Evolutionary conservation across 768 basidiomycete species (phyloP), one percentile per base, ranked within the genome.

Genomic region (Pholiota conissans): DNA sequence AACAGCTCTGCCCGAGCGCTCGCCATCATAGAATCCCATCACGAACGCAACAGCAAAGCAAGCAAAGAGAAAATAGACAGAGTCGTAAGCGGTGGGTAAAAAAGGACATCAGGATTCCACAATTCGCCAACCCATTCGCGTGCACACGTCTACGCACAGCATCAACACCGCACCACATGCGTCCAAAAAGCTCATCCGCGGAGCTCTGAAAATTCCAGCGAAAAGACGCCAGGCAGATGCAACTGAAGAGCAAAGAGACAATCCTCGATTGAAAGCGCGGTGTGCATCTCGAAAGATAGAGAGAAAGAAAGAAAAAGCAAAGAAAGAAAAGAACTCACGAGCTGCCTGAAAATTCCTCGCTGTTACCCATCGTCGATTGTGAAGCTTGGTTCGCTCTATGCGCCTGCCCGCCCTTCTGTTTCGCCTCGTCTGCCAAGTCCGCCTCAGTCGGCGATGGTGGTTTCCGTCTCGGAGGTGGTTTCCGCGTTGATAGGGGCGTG

Each of bases 381-480:
- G 63, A 60, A 11, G 59, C 37, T 50, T 63, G 55, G 45, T 62
- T 63, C 24, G 62, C 57, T 30, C 56, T 56, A 45, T 63, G 64
- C 24, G 37, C 27, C 47, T 11, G 30, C 16, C n/a, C 9, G 5
- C 59, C 59, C 27, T 49, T 52, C 39, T 28, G 40, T 30, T n/a
- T 47, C 28, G 16, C 58, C 7, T 42, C 29, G 22, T 32, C 52
- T n/a, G 24, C 30, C 29, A 46, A 48, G 9, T 50, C 57, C 32
- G 49, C 56, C 56, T 58, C 54, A 26, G 54, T 48, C 9, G 63
- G 60, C 48, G 57, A 52, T 16, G 62, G 61, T 11, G 65, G 64
- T 32, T 65, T 65, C 24, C 65, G 54, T 48, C 59, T 56, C 35
- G 60, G 65, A 1, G 65, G 63, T 13, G 63, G 65, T 9, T 57